Evolutionary conservation across 148 eudicot genomes (phyloP).

Genomic region (Camellia japonica): DNA sequence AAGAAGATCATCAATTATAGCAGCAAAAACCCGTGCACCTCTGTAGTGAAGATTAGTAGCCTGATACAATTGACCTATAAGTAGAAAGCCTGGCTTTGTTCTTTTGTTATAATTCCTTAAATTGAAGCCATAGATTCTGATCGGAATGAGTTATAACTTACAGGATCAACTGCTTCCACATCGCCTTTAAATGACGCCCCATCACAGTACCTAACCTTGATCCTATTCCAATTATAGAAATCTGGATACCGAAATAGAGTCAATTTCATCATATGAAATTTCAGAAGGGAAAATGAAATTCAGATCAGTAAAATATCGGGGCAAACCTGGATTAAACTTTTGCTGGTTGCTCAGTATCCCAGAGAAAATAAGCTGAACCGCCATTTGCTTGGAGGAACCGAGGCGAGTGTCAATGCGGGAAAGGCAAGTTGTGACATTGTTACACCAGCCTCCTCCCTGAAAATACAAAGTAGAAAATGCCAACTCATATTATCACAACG

Average conservation of each 20-base stretch:
- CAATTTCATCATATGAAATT: not conserved
- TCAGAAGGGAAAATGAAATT: not conserved
- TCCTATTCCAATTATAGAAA: slow-evolving; percentile 89
- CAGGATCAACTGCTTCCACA: slow-evolving; percentile 78
- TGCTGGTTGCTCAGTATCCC: slow-evolving; percentile 63
- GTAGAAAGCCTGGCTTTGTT: slow-evolving; percentile 9
- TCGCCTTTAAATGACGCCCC: slow-evolving; percentile 95
- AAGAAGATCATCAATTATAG: slow-evolving; percentile 76
- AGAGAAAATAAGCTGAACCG: slow-evolving; percentile 46
- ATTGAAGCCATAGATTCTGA: too few species aligned
- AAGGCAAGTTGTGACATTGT: slow-evolving; percentile 66
- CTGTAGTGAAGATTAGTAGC: slow-evolving; percentile 69
- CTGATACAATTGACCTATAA: slow-evolving; percentile 25
- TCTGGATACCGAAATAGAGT: slow-evolving; percentile 38
- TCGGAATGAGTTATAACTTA: slow-evolving; percentile 28
- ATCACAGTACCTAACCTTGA: slow-evolving; percentile 92
- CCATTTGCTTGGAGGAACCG: slow-evolving; percentile 78
- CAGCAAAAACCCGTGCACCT: slow-evolving; percentile 77
- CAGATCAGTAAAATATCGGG: not conserved
- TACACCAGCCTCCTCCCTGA: slow-evolving; percentile 97
- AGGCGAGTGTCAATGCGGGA: slow-evolving; percentile 47
- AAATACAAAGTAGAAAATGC: not conserved
- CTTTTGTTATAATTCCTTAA: too few species aligned
- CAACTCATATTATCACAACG: not conserved
- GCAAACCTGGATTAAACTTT: slow-evolving; percentile 61